Evolutionary conservation across 163 green algal genomes (phyloP).

Genomic region (Coccomyxa subellipsoidea): DNA sequence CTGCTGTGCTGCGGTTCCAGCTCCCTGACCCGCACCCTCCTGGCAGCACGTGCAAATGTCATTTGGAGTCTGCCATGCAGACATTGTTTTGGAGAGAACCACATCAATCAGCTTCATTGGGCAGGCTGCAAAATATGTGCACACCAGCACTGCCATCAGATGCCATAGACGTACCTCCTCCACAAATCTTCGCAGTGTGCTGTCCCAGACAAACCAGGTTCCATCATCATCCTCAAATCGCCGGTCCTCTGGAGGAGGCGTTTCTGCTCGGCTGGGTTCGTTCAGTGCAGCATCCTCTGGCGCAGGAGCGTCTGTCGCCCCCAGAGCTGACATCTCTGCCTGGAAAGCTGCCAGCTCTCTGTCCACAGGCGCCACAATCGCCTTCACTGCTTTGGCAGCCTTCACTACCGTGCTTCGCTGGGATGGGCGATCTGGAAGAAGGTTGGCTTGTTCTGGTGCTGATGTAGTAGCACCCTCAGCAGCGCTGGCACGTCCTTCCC

Average conservation of each 20-base stretch:
- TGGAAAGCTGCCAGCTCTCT: slow-evolving; percentile 41
- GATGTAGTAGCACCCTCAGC: too few species aligned
- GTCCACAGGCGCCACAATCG: slow-evolving; percentile 15
- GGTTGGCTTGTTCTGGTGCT: background rate
- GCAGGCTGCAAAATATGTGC: too few species aligned
- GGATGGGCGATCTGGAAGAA: too few species aligned
- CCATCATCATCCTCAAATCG: slow-evolving; percentile 59
- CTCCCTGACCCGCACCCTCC: background rate
- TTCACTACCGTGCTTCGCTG: background rate
- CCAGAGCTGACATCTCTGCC: slow-evolving; percentile 43
- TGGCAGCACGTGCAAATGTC: background rate
- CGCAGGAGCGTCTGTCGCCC: background rate
- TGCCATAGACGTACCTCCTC: background rate
- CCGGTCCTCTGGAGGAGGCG: slow-evolving; percentile 37
- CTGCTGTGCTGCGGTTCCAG: background rate
- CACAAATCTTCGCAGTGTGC: slow-evolving; percentile 41
- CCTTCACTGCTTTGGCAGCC: slow-evolving; percentile 1
- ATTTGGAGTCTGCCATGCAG: too few species aligned
- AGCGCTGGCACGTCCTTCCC: too few species aligned
- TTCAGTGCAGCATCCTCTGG: background rate
- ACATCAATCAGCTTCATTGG: too few species aligned
- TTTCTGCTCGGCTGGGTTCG: slow-evolving; percentile 15
- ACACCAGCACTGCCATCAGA: too few species aligned
- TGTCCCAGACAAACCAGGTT: slow-evolving; percentile 51
- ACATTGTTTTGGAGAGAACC: too few species aligned